Evolutionary conservation across 768 basidiomycete genomes (phyloP).

Genomic region (Agaricus sinodeliciosus): DNA sequence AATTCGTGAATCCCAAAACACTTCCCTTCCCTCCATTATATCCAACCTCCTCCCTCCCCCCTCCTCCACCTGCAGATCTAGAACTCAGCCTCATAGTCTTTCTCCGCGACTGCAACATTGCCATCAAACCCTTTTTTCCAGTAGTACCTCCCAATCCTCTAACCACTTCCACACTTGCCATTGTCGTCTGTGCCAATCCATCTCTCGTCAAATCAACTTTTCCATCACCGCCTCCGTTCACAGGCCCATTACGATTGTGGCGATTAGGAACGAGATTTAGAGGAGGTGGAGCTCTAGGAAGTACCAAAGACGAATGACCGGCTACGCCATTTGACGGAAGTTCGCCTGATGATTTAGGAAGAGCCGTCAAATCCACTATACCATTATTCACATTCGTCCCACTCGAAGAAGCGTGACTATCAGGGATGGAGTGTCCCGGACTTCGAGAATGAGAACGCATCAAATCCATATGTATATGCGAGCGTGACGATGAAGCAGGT

Average conservation of each 20-base stretch:
- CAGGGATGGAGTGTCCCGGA: constrained; percentile 1
- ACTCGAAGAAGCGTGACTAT: not conserved
- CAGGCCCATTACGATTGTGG: not conserved
- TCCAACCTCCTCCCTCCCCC: constrained; percentile 1
- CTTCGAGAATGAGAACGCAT: not conserved
- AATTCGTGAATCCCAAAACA: constrained; percentile 60
- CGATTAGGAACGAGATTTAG: not conserved
- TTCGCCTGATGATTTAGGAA: constrained; percentile 12
- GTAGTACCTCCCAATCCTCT: constrained; percentile 36
- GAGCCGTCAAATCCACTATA: constrained; percentile 1
- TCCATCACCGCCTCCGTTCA: constrained; percentile 26
- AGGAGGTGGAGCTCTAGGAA: constrained; percentile 12
- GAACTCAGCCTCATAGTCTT: constrained; percentile 8
- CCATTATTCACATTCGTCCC: not conserved
- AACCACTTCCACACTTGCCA: constrained; percentile 82
- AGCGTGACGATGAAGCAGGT: not conserved
- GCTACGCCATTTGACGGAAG: constrained; percentile 14
- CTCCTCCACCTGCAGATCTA: not conserved
- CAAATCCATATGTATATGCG: not conserved
- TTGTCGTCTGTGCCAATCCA: constrained; percentile 80
- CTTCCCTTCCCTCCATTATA: constrained; percentile 12
- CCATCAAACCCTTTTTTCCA: constrained; percentile 12
- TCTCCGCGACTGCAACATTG: constrained; percentile 13
- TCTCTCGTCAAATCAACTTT: constrained; percentile 67
- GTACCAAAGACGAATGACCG: constrained; percentile 10